Evolutionary conservation across 1,139 yeast genomes (phyloP), one percentile per base, ranked within the genome.

Genomic region (Saccharomyces hybrid): DNA sequence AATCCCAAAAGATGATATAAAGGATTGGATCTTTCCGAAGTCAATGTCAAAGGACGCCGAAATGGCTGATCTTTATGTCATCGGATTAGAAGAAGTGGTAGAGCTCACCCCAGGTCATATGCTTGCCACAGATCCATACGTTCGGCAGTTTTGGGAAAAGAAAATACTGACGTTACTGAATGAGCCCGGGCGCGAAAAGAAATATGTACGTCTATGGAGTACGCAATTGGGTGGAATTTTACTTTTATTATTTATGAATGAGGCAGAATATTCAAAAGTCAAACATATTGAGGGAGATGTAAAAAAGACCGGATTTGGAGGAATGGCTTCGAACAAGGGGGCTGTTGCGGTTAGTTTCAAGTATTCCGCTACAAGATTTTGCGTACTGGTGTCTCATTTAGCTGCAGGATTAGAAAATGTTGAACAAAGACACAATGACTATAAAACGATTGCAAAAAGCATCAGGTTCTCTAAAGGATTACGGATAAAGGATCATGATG

Each of bases 221-320:
- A 95, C 90, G 49, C 98, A 93, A 70, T 75, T 95, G 25, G 99
- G 97, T 4, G 98, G 99, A 1, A 81, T 95, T 14, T 84, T 95
- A 0, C 70, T 88, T 56, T 73, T 91, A 67, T 73, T 91, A 51
- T 90, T 84, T 68, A 84, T 84, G 9, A 83, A 82, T 60, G 81
- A 82, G 56, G 74, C 82, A 1, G 83, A 85, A 60, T 77, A 86
- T 16, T 74, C 77, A 23, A 75, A 81, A 58, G 83, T 95, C 32
- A 85, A 84, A 42, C 84, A 84, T 61, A 84, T 89, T 16, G 87
- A 87, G 56, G 95, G 95, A 0, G 81, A 89, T 25, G 81, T 85
- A 30, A 88, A 87, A 63, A 89, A 89, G 70, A 88, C 97, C 0
- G 97, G 97, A 0, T 76, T 89, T 60, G 96, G 96, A 16, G 97